These are phyloP conservation scores for Puccinia novopanici DNA, from an alignment of 1,284 basidiomycete genomes.

Conservation along the genomic window DNA sequence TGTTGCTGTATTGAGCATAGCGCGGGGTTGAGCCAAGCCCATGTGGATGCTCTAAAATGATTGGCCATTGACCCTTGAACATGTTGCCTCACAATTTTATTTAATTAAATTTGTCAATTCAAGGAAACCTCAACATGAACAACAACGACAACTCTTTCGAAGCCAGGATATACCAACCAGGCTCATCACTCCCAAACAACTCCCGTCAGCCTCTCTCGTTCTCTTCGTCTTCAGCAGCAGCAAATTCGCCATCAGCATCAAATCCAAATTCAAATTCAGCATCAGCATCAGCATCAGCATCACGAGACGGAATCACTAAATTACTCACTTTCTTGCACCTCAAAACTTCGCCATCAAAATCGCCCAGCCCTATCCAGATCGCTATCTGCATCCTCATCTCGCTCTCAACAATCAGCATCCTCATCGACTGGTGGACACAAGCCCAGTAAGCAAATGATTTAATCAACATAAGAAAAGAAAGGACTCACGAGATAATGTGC, in stretches of 20 bases:
- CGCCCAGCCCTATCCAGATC: conserved; percentile 2
- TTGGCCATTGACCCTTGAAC: too few relatives aligned
- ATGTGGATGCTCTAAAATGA: too few relatives aligned
- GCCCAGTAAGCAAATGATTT: conserved; percentile 21
- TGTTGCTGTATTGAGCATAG: too few relatives aligned
- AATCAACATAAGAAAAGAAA: neutral
- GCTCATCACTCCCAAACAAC: neutral
- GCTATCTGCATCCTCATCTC: conserved; percentile 14
- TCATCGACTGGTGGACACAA: conserved; percentile 33
- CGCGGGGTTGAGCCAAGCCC: too few relatives aligned
- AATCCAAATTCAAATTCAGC: too few relatives aligned
- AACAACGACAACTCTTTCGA: neutral
- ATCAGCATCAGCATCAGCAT: neutral
- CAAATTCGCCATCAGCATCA: too few relatives aligned
- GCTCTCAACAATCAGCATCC: conserved; percentile 14
- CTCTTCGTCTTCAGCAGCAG: too few relatives aligned
- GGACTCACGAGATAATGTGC: neutral
- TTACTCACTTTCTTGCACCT: neutral
- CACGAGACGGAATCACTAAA: neutral
- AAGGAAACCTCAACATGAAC: neutral
- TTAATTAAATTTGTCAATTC: too few relatives aligned
- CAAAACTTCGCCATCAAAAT: neutral
- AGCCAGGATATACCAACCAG: neutral
- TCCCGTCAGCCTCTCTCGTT: neutral
- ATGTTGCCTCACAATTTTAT: too few relatives aligned